Percentiles rank a stretch among this genome's conserved stretches.
These are phyloP conservation scores for Aspergillus felis DNA, from an alignment of 2,329 filamentous ascomycete genomes.

Conservation along the genomic window DNA sequence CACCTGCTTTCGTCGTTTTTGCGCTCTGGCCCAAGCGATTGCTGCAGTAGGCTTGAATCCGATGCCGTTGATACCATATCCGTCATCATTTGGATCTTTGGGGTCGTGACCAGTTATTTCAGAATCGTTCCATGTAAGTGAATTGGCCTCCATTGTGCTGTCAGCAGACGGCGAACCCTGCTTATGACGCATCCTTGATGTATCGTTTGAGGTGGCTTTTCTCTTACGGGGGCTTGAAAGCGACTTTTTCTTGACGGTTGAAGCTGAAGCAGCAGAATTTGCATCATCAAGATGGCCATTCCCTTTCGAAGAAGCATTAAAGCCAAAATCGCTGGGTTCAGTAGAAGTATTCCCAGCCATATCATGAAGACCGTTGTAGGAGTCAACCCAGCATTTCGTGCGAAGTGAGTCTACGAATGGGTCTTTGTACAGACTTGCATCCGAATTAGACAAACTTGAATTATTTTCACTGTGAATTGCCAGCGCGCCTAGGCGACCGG, in stretches of 20 bases:
- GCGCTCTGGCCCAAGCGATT: conserved; percentile 53
- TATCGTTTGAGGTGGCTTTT: conserved; percentile 10
- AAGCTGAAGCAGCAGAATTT: conserved; percentile 6
- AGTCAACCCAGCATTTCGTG: conserved; percentile 11
- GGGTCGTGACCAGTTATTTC: conserved; percentile 61
- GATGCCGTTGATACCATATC: conserved; percentile 61
- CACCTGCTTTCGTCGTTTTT: conserved; percentile 56
- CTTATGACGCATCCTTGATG: conserved; percentile 23
- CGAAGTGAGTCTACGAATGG: conserved; percentile 7
- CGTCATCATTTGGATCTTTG: conserved; percentile 57
- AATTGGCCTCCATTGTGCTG: conserved; percentile 23
- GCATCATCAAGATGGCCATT: conserved; percentile 5
- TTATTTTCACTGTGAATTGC: conserved; percentile 33
- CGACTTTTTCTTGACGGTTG: conserved; percentile 18
- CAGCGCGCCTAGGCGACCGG: conserved; percentile 37
- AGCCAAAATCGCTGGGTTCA: conserved; percentile 4
- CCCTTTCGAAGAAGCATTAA: conserved; percentile 9
- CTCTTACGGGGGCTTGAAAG: conserved; percentile 22
- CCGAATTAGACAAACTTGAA: conserved; percentile 14
- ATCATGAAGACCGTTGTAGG: conserved; percentile 5
- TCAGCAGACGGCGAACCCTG: conserved; percentile 33
- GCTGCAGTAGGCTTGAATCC: conserved; percentile 60
- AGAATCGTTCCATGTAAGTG: conserved; percentile 53
- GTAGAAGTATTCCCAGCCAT: conserved; percentile 18
- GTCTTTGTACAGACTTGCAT: conserved; percentile 9